Percentiles rank a stretch among this genome's conserved stretches.
Evolutionary conservation across 2,329 filamentous ascomycete species (phyloP).

Genomic region (Diaporthe nobilis): DNA sequence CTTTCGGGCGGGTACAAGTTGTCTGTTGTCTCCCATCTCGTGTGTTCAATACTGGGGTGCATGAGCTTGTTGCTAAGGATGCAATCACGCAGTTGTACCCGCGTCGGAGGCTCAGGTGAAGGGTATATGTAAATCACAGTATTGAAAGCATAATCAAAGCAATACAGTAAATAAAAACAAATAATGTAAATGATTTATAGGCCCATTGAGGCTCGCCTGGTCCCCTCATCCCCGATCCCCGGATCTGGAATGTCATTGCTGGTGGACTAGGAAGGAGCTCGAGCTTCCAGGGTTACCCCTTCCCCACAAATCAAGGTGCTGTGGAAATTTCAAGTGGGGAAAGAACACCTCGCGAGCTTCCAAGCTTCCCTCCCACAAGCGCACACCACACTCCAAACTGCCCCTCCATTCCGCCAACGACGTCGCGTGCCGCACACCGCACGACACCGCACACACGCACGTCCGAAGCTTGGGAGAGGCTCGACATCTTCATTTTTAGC

Average conservation of each 20-base stretch:
- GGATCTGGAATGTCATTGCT: neutral
- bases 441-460: conserved; percentile 2
- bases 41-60: too few species aligned
- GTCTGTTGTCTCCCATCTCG: neutral
- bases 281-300: conserved; percentile 18
- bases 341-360: conserved; percentile 22
- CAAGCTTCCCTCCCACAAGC: conserved; percentile 20
- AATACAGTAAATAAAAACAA: neutral
- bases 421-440: conserved; percentile 16
- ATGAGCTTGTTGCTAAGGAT: neutral
- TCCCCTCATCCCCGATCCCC: neutral
- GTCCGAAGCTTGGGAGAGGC: neutral
- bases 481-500: neutral
- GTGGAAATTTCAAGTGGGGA: conserved; percentile 35
- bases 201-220: neutral
- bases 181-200: neutral
- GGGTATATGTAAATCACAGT: neutral
- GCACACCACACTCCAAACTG: neutral
- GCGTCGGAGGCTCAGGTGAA: neutral
- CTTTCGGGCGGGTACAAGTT: neutral
- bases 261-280: neutral
- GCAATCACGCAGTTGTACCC: neutral
- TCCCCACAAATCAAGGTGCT: conserved; percentile 25
- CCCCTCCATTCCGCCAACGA: conserved; percentile 15
- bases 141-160: neutral